phyloP scores from a whole-genome alignment of 108 stramenopile genomes.

The Cyclotella distinguenda region DNA sequence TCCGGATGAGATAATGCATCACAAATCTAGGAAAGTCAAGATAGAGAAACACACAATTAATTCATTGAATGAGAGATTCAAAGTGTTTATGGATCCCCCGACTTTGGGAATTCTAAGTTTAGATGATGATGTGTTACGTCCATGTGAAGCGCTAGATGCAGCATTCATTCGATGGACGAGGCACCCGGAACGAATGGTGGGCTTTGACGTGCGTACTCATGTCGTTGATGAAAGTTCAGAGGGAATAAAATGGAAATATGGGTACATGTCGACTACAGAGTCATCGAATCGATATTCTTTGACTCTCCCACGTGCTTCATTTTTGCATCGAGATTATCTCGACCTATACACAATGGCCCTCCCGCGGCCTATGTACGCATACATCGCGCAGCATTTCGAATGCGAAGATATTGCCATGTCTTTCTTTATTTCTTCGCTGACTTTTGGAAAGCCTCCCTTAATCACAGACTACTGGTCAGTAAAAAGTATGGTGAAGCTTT shows the following conservation, averaged over 20 bases:
- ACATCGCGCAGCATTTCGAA: constrained; percentile 63
- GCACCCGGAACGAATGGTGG: constrained; percentile 78
- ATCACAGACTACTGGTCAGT: constrained; percentile 82
- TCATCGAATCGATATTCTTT: constrained; percentile 67
- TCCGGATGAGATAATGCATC: constrained; percentile 26
- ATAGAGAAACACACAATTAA: constrained; percentile 71
- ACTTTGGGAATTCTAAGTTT: constrained; percentile 78
- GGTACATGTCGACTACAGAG: constrained; percentile 66
- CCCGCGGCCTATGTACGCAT: constrained; percentile 56
- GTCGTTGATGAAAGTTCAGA: constrained; percentile 30
- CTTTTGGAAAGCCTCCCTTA: constrained; percentile 67
- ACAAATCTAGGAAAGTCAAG: constrained; percentile 42
- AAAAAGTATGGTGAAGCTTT: constrained; percentile 61
- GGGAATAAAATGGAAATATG: constrained; percentile 54
- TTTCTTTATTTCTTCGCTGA: constrained; percentile 69
- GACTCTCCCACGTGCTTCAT: constrained; percentile 67
- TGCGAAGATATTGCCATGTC: constrained; percentile 89
- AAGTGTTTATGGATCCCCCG: constrained; percentile 52
- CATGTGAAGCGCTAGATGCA: constrained; percentile 80
- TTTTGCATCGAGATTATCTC: constrained; percentile 78
- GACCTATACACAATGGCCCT: constrained; percentile 62
- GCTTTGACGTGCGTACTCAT: constrained; percentile 76
- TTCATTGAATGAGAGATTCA: constrained; percentile 80
- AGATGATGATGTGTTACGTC: constrained; percentile 84
- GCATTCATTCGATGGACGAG: constrained; percentile 80